Base-by-base conservation (phyloP, 257 asterid genomes). In the Nicotiana attenuata region DNA sequence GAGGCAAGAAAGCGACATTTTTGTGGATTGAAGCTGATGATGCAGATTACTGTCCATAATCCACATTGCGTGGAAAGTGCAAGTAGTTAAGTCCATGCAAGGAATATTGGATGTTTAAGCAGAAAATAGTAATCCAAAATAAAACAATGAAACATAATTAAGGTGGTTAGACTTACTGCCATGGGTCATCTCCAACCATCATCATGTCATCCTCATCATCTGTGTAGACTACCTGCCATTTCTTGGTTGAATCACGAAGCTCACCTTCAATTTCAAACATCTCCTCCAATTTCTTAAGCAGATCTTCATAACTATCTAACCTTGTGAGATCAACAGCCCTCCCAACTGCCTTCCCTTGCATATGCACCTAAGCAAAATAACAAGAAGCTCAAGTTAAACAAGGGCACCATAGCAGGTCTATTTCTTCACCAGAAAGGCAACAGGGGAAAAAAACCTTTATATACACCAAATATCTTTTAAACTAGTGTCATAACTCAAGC, bases 131-230 rank as follows among this genome's bases (percentile, higher is more conserved):
- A 73, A 38, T 29, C 50, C 55, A 3, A 64, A 61, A 31, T 57
- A 57, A 69, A 80, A 20, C 31, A 10, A 41, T 45, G 41, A 85
- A 78, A 57, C 28, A 59, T 3, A 66, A 60, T 41, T 64, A 31
- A 77, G 45, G 63, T 47, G 11, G 41, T 57, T 73, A 26, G 86
- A 93, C 97, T 93, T 83, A 96, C 99, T 91, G 99, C 99, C 99
- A 96, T 28, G 99, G 99, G 82, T 96, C 99, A 80, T 96, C 99
- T 81, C 99, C 99, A 81, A 96, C 99, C 99, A 92, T 93, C 99
- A 96, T 96, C 92, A 90, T 94, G 91, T 96, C 99, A 69, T 93
- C 97, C 88, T 96, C 99, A 73, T 92, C 91, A 85, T 96, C 99
- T 16, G 98, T 92, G 89, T 92, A 96, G 81, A 96, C 97, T 45